Base-by-base conservation (phyloP, 768 basidiomycete genomes). In the Harrya chromipes region DNA sequence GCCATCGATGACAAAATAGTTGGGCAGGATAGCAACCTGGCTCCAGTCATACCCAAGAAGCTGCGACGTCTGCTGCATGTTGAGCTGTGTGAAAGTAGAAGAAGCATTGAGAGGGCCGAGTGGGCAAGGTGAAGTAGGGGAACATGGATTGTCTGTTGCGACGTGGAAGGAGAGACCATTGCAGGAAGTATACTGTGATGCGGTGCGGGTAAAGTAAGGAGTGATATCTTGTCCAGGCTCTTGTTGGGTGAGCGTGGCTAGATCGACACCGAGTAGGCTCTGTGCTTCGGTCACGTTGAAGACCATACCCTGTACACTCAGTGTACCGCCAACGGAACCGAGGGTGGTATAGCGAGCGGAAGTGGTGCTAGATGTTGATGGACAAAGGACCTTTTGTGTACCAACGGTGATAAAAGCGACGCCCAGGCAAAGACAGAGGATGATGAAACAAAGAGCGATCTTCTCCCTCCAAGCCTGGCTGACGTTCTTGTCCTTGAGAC, bases 381-480 rank as follows among this genome's bases (percentile, higher is more conserved):
- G 93, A 72, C 97, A 99, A 26, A 99, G 80, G 39, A 92, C 90
- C 59, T 84, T 84, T 71, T 97, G 90, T 40, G 95, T 82, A 31
- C 95, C 95, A 57, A 99, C 90, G 34, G 97, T 99, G 47, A 86
- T 77, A 70, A 99, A 99, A 10, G 91, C 95, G 45, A 97, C 80
- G 39, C 74, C 67, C 17, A 76, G 83, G 57, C 95, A 97, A 17
- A 97, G 69, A 38, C 93, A 34, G 49, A 81, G 56, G 43, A 93
- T 90, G 62, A 97, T 85, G 68, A 89, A 83, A 70, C 94, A 97
- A 4, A 99, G 75, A 6, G 93, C 83, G 50, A 95, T 84, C 76
- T 98, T 99, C 71, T 99, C 97, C 63, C 94, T 82, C 97, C 97
- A 99, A 1, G 97, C 97, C 67, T 97, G 91, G 53, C 83, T 75